Conservation (phyloP, 306 rosid genomes). For the Citrullus mucosospermus region DNA sequence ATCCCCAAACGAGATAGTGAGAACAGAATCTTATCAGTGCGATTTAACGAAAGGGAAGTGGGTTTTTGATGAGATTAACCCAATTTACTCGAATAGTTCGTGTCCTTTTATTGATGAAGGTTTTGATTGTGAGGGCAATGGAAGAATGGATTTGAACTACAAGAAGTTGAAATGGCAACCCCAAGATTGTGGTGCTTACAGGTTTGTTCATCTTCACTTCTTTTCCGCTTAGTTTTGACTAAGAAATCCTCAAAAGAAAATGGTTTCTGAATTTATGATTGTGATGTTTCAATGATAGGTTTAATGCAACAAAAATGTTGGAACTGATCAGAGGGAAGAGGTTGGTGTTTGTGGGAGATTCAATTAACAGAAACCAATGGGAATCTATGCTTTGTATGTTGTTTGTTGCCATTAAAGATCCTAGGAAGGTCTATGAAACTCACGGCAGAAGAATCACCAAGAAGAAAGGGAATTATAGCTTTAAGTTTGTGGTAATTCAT, state of each 20-base stretch:
- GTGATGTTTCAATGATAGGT: slow-evolving; percentile 27
- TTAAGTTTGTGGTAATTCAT: slow-evolving; percentile 75
- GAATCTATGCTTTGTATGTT: slow-evolving; percentile 89
- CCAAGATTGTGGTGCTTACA: slow-evolving; percentile 46
- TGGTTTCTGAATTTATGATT: slow-evolving; percentile 4
- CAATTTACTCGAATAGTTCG: slow-evolving; percentile 44
- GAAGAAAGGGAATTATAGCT: slow-evolving; percentile 66
- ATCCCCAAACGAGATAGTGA: slow-evolving; percentile 11
- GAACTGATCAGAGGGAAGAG: slow-evolving; percentile 78
- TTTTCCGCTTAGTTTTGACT: not conserved
- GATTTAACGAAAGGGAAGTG: slow-evolving; percentile 65
- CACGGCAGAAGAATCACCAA: slow-evolving; percentile 71
- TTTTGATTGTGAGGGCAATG: slow-evolving; percentile 74
- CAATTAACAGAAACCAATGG: slow-evolving; percentile 92
- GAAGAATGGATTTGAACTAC: slow-evolving; percentile 63
- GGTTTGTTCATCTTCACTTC: slow-evolving; percentile 26
- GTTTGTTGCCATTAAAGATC: slow-evolving; percentile 53
- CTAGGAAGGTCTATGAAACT: slow-evolving; percentile 64
- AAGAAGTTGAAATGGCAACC: slow-evolving; percentile 85
- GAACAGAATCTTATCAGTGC: slow-evolving; percentile 29
- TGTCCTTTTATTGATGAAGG: slow-evolving; percentile 92
- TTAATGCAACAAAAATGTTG: slow-evolving; percentile 83
- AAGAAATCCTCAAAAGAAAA: not conserved
- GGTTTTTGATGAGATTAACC: slow-evolving; percentile 72
- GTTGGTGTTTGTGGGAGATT: slow-evolving; percentile 92